Percentiles rank a stretch among this genome's conserved stretches.
Conservation (phyloP, 2,329 filamentous ascomycete genomes). For the Coniochaeta sp. region DNA sequence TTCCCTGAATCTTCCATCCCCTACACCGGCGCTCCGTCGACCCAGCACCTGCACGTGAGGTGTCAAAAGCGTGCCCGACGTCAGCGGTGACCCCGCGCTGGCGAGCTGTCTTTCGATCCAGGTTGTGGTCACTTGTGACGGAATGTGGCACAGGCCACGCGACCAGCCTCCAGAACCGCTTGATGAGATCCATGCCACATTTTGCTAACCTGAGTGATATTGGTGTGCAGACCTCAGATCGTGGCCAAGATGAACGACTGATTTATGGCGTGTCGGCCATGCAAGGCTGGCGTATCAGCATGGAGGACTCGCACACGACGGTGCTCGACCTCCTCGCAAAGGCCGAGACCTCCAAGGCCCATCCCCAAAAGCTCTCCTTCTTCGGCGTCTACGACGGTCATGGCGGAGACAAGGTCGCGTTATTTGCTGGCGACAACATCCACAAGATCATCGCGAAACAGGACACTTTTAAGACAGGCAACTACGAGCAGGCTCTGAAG, state of each 20-base stretch:
- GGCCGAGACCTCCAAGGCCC: slow-evolving; percentile 51
- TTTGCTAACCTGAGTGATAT: slow-evolving; percentile 4
- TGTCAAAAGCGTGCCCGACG: not conserved
- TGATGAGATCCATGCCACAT: slow-evolving; percentile 9
- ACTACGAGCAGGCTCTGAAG: slow-evolving; percentile 93
- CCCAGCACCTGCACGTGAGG: not conserved
- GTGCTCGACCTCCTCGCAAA: slow-evolving; percentile 75
- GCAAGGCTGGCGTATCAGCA: slow-evolving; percentile 99
- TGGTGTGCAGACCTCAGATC: slow-evolving; percentile 65
- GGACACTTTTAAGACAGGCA: slow-evolving; percentile 81
- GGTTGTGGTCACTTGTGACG: not conserved
- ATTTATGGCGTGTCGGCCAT: slow-evolving; percentile 94
- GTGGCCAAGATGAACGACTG: slow-evolving; percentile 87
- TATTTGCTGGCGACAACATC: slow-evolving; percentile 87
- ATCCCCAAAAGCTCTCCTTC: slow-evolving; percentile 75
- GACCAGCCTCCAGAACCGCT: not conserved
- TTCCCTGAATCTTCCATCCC: not conserved
- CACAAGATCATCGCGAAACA: slow-evolving; percentile 94
- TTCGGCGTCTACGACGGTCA: slow-evolving; percentile 98
- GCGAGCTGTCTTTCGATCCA: not conserved
- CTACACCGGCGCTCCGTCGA: not conserved
- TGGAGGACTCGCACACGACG: slow-evolving; percentile 93
- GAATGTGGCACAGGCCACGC: not conserved
- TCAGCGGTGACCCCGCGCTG: not conserved
- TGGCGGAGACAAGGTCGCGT: slow-evolving; percentile 90